Conservation (phyloP, 805 yeast species). For the Starmerella roubikii region DNA sequence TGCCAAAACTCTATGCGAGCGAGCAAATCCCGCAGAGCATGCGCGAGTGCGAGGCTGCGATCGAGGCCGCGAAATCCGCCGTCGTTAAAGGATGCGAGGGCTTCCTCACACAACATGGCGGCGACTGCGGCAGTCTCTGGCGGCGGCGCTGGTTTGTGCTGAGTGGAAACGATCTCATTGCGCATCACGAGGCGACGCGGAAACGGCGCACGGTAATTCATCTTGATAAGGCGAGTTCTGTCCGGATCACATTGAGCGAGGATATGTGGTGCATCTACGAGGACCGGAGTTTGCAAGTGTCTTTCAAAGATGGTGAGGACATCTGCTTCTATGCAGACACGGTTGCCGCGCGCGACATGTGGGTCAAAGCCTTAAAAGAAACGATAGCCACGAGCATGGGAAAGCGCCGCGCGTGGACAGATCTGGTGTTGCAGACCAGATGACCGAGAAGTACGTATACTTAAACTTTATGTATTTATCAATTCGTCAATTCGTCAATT, state of each 20-base stretch:
- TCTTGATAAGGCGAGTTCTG: slow-evolving; percentile 48
- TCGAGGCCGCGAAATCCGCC: slow-evolving; percentile 24
- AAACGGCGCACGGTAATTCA: slow-evolving; percentile 67
- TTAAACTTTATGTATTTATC: too few relatives aligned
- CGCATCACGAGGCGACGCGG: slow-evolving; percentile 58
- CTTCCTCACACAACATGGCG: slow-evolving; percentile 78
- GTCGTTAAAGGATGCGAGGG: slow-evolving; percentile 39
- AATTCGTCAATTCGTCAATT: too few relatives aligned
- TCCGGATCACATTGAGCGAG: slow-evolving; percentile 30
- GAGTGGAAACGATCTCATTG: slow-evolving; percentile 53
- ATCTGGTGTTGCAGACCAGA: slow-evolving; percentile 16
- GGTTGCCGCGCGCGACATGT: slow-evolving; percentile 41
- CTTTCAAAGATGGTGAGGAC: slow-evolving; percentile 65
- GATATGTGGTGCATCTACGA: slow-evolving; percentile 54
- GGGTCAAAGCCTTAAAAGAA: slow-evolving; percentile 50
- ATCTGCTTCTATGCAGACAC: slow-evolving; percentile 80
- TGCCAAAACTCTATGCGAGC: slow-evolving; percentile 40
- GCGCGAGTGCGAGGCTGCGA: slow-evolving; percentile 27
- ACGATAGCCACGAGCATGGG: slow-evolving; percentile 30
- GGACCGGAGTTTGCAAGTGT: slow-evolving; percentile 61
- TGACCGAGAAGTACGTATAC: too few relatives aligned
- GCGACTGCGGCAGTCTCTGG: slow-evolving; percentile 63
- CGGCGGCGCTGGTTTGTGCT: slow-evolving; percentile 65
- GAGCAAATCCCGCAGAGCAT: slow-evolving; percentile 50
- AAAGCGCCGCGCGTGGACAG: slow-evolving; percentile 20